Evolutionary conservation across 2,329 filamentous ascomycete genomes (phyloP).

Genomic region (Dothistroma septosporum): DNA sequence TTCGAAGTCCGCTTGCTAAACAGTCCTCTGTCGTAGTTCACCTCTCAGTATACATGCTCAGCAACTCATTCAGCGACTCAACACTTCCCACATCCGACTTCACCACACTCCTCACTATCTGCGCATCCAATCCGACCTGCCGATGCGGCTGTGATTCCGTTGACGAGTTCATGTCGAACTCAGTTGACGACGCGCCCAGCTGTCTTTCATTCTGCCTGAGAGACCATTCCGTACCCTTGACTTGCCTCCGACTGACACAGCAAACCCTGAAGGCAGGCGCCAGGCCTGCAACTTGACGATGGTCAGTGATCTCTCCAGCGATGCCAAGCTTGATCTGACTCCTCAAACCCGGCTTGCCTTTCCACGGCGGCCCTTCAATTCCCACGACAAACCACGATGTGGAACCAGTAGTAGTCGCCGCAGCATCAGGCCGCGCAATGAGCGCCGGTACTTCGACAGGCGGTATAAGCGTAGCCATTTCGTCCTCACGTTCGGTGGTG

Average conservation of each 20-base stretch:
- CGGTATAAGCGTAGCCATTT: not conserved
- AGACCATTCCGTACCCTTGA: not conserved
- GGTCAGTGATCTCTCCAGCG: not conserved
- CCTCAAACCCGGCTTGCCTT: not conserved
- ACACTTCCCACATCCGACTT: not conserved
- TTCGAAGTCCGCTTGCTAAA: not conserved
- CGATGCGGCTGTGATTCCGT: no score
- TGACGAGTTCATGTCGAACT: not conserved
- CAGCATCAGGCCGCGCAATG: not conserved
- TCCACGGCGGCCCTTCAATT: not conserved
- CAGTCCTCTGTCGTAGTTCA: not conserved
- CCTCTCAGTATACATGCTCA: not conserved
- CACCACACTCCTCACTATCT: not conserved
- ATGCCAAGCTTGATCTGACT: not conserved
- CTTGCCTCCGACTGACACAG: not conserved
- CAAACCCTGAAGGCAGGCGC: not conserved
- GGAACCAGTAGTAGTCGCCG: not conserved
- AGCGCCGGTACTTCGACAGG: not conserved
- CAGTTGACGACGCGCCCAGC: not conserved
- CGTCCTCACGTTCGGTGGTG: not conserved
- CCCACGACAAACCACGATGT: not conserved
- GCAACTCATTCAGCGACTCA: not conserved
- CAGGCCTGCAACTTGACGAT: not conserved
- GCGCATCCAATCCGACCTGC: not conserved
- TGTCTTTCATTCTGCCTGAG: not conserved